Percentiles rank a stretch among this genome's conserved stretches.
Evolutionary conservation across 805 yeast species (phyloP).

Genomic region (Saccharomycopsis vini): DNA sequence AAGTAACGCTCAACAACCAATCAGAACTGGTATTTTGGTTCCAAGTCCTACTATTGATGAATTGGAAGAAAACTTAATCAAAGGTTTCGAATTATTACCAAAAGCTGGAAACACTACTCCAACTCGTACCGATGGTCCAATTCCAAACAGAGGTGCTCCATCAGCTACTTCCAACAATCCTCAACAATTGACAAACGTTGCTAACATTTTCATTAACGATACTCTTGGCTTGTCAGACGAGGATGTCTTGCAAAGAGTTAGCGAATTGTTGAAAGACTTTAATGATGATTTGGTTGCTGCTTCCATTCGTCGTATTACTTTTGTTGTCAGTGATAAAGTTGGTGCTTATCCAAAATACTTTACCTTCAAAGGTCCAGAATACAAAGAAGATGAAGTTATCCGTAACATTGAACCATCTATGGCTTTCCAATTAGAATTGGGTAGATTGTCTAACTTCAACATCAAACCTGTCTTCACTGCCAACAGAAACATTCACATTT

Average conservation of each 20-base stretch:
- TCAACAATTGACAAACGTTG: slow-evolving; percentile 59
- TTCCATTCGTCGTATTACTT: slow-evolving; percentile 85
- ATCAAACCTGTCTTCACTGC: slow-evolving; percentile 93
- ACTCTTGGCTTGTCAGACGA: slow-evolving; percentile 70
- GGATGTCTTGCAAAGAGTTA: slow-evolving; percentile 54
- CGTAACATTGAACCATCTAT: slow-evolving; percentile 98
- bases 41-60: slow-evolving; percentile 83
- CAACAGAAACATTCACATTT: slow-evolving; percentile 94
- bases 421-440: slow-evolving; percentile 94
- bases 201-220: slow-evolving; percentile 67
- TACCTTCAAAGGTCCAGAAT: slow-evolving; percentile 87
- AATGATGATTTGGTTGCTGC: slow-evolving; percentile 62
- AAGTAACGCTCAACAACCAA: slow-evolving; percentile 50
- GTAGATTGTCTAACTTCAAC: slow-evolving; percentile 88
- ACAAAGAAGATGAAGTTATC: slow-evolving; percentile 80
- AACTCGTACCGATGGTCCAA: slow-evolving; percentile 33
- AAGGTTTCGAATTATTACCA: slow-evolving; percentile 68
- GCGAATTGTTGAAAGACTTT: slow-evolving; percentile 56
- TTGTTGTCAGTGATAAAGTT: slow-evolving; percentile 72
- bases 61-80: slow-evolving; percentile 69
- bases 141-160: slow-evolving; percentile 34
- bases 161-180: slow-evolving; percentile 22
- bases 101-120: slow-evolving; percentile 30
- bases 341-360: slow-evolving; percentile 93
- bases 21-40: slow-evolving; percentile 78